These are phyloP conservation scores for Boletus vinaceobasis DNA, from an alignment of 768 basidiomycete species.

Conservation along the genomic window DNA sequence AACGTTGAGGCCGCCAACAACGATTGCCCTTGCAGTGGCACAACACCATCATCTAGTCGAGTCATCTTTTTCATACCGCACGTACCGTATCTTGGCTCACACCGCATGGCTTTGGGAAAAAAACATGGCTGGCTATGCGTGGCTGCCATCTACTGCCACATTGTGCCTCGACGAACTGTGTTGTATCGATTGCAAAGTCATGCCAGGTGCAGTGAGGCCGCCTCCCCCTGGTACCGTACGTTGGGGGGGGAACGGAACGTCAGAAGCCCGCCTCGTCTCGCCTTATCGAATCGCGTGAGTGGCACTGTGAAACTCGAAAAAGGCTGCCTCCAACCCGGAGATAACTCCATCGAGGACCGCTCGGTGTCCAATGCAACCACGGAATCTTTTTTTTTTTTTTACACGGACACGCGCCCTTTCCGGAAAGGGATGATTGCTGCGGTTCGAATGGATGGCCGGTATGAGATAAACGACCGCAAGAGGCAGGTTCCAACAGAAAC, in stretches of 20 bases:
- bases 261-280: background rate
- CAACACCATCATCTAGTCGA: background rate
- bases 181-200: background rate
- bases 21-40: background rate
- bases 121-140: constrained; percentile 1
- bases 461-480: constrained; percentile 19
- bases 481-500: constrained; percentile 30
- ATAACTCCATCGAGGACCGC: constrained; percentile 16
- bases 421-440: constrained; percentile 2
- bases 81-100: background rate
- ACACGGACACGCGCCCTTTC: constrained; percentile 11
- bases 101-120: background rate
- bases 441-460: constrained; percentile 4
- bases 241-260: background rate
- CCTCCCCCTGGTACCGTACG: too few relatives aligned
- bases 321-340: background rate
- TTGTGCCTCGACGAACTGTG: background rate
- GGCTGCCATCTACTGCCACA: constrained; percentile 1
- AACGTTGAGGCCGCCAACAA: background rate
- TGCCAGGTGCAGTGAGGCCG: background rate
- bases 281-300: constrained; percentile 3
- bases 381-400: background rate
- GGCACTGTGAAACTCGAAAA: background rate
- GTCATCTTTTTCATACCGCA: constrained; percentile 2
- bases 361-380: background rate